Evolutionary conservation across 441 rosid species (phyloP).

Genomic region (Erodium chrysanthum): DNA sequence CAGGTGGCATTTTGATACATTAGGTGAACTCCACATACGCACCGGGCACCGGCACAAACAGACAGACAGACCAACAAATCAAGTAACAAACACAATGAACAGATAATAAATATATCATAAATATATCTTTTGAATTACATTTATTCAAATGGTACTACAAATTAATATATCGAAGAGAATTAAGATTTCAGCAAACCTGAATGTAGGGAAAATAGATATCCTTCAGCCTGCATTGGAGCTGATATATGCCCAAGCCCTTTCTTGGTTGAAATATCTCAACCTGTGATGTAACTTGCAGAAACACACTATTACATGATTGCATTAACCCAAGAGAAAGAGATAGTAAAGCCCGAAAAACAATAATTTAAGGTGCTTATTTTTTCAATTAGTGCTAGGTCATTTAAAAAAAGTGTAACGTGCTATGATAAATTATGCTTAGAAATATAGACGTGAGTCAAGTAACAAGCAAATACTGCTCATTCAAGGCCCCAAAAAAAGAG

Average conservation of each 20-base stretch:
- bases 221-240: slow-evolving; percentile 59
- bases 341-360: neutral
- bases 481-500: neutral
- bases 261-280: slow-evolving; percentile 45
- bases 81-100: no score
- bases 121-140: neutral
- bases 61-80: no score
- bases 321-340: neutral
- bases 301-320: neutral
- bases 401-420: neutral
- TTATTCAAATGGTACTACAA: neutral
- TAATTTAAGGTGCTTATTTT: neutral
- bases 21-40: no score
- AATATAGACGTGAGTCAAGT: neutral
- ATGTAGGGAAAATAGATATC: slow-evolving; percentile 79
- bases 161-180: neutral
- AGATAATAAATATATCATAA: neutral
- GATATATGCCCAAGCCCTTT: slow-evolving; percentile 24
- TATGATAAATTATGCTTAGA: neutral
- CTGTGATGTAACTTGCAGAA: slow-evolving; percentile 26
- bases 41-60: no score
- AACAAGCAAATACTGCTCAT: neutral
- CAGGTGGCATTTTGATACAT: neutral
- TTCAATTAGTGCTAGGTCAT: neutral
- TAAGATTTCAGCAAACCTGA: slow-evolving; percentile 35